Percentiles rank a stretch among this genome's conserved stretches.
Conservation (phyloP, 2,329 filamentous ascomycete species). For the Intubia oerlemansii region DNA sequence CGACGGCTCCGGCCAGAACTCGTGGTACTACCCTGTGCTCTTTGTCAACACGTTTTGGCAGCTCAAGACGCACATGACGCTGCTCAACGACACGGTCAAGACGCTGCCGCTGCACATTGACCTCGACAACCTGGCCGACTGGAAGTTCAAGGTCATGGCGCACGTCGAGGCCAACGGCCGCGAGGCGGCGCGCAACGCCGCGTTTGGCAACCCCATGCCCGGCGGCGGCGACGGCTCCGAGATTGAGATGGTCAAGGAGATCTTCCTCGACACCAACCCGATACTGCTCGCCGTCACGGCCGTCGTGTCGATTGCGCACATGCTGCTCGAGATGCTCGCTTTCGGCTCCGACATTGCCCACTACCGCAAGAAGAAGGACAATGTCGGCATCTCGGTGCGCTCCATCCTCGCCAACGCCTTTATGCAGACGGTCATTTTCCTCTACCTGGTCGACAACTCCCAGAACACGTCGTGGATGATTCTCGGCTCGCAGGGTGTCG, state of each 20-base stretch:
- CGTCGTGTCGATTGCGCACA: conserved; percentile 70
- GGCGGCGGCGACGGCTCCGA: conserved; percentile 78
- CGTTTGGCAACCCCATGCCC: conserved; percentile 47
- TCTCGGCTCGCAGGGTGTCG: conserved; percentile 73
- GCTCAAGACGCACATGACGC: conserved; percentile 71
- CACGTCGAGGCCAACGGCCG: conserved; percentile 77
- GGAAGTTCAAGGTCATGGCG: conserved; percentile 77
- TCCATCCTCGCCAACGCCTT: conserved; percentile 94
- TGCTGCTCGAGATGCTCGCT: conserved; percentile 85
- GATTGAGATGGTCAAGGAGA: conserved; percentile 93
- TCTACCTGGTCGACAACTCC: conserved; percentile 93
- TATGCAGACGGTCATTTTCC: conserved; percentile 90
- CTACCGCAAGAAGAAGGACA: conserved; percentile 99
- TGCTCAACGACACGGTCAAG: conserved; percentile 76
- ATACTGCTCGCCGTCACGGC: conserved; percentile 73
- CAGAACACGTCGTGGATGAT: conserved; percentile 99
- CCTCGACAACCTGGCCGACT: conserved; percentile 59
- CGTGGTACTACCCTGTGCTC: conserved; percentile 81
- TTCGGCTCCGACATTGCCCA: conserved; percentile 97
- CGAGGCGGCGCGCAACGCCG: conserved; percentile 57
- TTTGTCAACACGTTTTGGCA: conserved; percentile 98
- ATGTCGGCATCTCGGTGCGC: conserved; percentile 86
- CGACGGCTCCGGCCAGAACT: conserved; percentile 66
- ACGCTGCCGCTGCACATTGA: conserved; percentile 66
- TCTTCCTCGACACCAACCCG: conserved; percentile 82